Base-by-base conservation (phyloP, 2,329 filamentous ascomycete species). In the Rhinocladiella similis region DNA sequence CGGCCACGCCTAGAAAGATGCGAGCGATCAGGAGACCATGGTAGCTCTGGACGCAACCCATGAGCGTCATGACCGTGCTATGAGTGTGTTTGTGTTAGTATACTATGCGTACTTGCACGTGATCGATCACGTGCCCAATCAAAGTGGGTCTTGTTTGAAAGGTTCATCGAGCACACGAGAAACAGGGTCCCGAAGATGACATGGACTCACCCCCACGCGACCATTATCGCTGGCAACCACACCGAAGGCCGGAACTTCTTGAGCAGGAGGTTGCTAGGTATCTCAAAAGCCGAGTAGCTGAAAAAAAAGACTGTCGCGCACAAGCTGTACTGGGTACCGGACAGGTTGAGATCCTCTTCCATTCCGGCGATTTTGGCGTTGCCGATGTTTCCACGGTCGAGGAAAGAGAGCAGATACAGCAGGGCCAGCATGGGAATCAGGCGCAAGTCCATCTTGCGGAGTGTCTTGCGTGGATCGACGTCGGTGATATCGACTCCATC, bases 291-390 rank as follows among this genome's bases (percentile, higher is more conserved):
- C 5, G 5, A 41, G 14, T 41, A 41, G 10, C 5, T 41, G 18
- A 41, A 68, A 67, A 75, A 77, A 74, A 88, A 88, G 65, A 89
- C 85, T 3, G 81, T 77, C 5, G 82, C 68, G 0, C 70, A 69
- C 51, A 70, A 65, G 54, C 72, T 74, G 65, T 78, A 80, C 56
- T 77, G 67, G 56, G 76, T 70, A 38, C 70, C 68, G 3, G 63
- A 59, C 1, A 83, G 70, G 22, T 73, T 47, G 70, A 75, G 53
- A 89, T 66, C 64, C 3, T 88, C 10, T 77, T 66, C 27, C 77
- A 92, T 76, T 43, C 81, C 78, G 59, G 89, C 89, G 43, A 88
- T 79, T 45, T 81, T 82, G 18, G 89, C 89, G 72, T 92, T 92
- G 70, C 85, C 86, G 65, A 92, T 90, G 69, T 92, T 92, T 87